Base-by-base conservation (phyloP, 2,329 filamentous ascomycete species). In the Fusarium temperatum region DNA sequence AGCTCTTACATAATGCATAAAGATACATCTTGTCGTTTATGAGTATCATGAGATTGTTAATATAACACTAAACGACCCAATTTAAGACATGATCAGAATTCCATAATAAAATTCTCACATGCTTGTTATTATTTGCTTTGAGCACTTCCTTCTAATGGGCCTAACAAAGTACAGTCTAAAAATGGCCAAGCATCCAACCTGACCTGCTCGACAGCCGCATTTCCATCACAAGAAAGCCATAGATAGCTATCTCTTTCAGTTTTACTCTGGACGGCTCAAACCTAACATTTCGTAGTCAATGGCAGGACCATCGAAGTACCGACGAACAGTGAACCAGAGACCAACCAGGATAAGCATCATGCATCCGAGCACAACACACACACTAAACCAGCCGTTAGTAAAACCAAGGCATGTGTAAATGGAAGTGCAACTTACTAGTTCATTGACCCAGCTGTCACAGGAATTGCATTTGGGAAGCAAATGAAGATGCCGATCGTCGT, bases 381-480 rank as follows among this genome's bases (percentile, higher is more conserved):
- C 47, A 8, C 47, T 50, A 32, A 14, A 0, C 2, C 11, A 32
- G 15, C 1, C 5, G 8, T 50, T 50, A 32, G 28, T 10, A 5
- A 24, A 3, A 2, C 8, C 1, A 20, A 1, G 22, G 32, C 3
- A 7, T 1, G 5, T 32, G 3, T 6, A 1, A 24, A 10, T 3
- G 15, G 28, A 4, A 5, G 8, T 24, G 6, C 0, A n/a, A 50
- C 47, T 50, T 24, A 50, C 47, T 50, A 50, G 4, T 50, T 50
- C 47, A 50, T 50, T 7, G 47, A 50, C 14, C 47, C 47, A 7
- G 47, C 47, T 0, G 47, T 24, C 11, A 50, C 28, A 24, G 47
- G 47, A 18, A 50, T 32, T 0, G 47, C 47, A 18, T 50, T 50
- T 0, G 47, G 47, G 22, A 50, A 50, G 15, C 47, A 50, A 32